These are phyloP conservation scores for Prunus yedoensis DNA, from an alignment of 331 rosid species.

Conservation along the genomic window DNA sequence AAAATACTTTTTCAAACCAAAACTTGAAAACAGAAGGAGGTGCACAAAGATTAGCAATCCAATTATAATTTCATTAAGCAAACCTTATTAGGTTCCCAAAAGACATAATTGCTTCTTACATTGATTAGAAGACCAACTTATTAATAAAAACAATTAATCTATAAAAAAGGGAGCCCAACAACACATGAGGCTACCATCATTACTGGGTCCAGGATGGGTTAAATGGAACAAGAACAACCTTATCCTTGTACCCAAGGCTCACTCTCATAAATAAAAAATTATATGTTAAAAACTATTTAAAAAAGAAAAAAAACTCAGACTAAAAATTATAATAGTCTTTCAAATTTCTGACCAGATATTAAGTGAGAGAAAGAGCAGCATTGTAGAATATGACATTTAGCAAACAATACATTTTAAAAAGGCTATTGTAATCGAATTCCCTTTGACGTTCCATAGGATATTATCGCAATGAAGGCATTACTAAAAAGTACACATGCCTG, in stretches of 20 bases:
- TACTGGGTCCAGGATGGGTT: too few species aligned
- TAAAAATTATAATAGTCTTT: neutral
- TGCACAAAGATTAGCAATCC: too few species aligned
- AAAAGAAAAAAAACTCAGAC: neutral
- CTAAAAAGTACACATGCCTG: constrained; percentile 63
- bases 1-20: too few species aligned
- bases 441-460: neutral
- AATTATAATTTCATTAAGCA: too few species aligned
- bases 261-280: neutral
- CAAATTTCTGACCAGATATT: neutral
- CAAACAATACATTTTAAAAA: neutral
- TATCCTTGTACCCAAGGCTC: neutral
- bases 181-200: too few species aligned
- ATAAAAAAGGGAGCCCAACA: too few species aligned
- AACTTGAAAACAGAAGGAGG: too few species aligned
- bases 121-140: too few species aligned
- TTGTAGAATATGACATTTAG: neutral
- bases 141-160: too few species aligned
- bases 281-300: neutral
- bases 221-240: neutral
- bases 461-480: constrained; percentile 22
- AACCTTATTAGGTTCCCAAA: too few species aligned
- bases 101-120: too few species aligned
- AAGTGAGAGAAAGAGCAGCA: too few species aligned
- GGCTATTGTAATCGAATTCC: neutral